These are phyloP conservation scores for Zasmidium citrigriseum DNA, from an alignment of 2,329 filamentous ascomycete genomes.

Conservation along the genomic window DNA sequence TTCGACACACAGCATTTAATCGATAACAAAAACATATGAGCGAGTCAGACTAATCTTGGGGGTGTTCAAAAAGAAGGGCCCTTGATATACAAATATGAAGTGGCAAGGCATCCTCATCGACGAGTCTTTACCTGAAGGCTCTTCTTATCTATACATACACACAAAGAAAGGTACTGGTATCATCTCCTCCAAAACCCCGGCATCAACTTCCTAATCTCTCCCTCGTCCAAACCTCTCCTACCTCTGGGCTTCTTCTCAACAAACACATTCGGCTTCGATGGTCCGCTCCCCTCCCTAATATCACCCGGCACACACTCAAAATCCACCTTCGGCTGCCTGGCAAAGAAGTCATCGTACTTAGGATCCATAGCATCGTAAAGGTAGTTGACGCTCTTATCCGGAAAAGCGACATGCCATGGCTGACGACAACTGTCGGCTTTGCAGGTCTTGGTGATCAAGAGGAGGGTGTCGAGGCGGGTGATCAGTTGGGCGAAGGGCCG, in stretches of 20 bases:
- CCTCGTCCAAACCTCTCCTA: no score
- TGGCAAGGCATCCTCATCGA: no score
- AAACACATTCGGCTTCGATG: constrained; percentile 21
- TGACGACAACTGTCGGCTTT: constrained; percentile 15
- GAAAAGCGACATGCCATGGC: constrained; percentile 26
- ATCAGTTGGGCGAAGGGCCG: not conserved
- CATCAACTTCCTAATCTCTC: no score
- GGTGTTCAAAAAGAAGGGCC: no score
- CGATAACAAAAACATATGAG: no score
- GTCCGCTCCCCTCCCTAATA: constrained; percentile 55
- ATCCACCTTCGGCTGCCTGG: constrained; percentile 46
- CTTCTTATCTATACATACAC: no score
- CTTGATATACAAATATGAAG: no score
- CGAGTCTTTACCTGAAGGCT: no score
- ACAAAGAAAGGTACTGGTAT: no score
- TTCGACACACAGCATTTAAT: no score
- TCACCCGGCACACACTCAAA: constrained; percentile 59
- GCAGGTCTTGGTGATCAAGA: constrained; percentile 29
- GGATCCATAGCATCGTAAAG: constrained; percentile 19
- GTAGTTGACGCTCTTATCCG: constrained; percentile 20
- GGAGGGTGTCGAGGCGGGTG: constrained; percentile 24
- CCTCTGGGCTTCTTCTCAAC: not conserved
- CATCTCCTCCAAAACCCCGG: no score
- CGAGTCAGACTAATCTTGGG: no score
- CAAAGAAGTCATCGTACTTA: constrained; percentile 26